Conservation (phyloP, 306 rosid genomes). For the Urtica urens region DNA sequence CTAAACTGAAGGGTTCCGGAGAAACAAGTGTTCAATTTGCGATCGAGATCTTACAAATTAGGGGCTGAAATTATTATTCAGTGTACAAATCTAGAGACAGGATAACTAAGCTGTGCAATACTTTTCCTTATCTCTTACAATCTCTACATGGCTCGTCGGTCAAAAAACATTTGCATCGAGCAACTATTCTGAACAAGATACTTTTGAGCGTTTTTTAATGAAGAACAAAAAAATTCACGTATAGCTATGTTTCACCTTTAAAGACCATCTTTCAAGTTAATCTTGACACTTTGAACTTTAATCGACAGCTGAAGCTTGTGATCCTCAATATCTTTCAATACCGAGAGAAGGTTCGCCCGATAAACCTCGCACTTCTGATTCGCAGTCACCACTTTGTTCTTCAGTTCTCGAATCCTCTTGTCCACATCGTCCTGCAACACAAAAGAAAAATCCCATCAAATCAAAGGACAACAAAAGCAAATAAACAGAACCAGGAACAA, state of each 20-base stretch:
- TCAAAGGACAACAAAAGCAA: constrained; percentile 2
- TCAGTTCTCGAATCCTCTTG: constrained; percentile 56
- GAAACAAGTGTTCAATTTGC: too few species aligned
- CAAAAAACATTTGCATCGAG: constrained; percentile 8
- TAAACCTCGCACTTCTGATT: constrained; percentile 82
- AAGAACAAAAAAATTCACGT: constrained; percentile 15
- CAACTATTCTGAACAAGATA: constrained; percentile 13
- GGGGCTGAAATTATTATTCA: not conserved
- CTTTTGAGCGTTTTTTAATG: constrained; percentile 1
- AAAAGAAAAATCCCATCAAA: constrained; percentile 3
- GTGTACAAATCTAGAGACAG: constrained; percentile 7
- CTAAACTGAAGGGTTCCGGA: too few species aligned
- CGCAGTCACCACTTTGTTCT: constrained; percentile 57
- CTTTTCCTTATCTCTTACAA: not conserved
- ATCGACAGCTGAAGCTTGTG: constrained; percentile 83
- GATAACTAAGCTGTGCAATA: not conserved
- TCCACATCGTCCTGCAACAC: constrained; percentile 78
- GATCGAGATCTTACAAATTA: too few species aligned
- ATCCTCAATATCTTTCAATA: constrained; percentile 94
- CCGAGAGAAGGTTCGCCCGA: constrained; percentile 85
- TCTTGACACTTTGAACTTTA: constrained; percentile 90
- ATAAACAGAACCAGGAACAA: constrained; percentile 9
- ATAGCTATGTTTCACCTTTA: constrained; percentile 34
- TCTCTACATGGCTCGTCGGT: constrained; percentile 11
- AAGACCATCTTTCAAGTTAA: constrained; percentile 78